Evolutionary conservation across 768 basidiomycete genomes (phyloP), one percentile per base, ranked within the genome.

Genomic region (Lepiota brunneoincarnata): DNA sequence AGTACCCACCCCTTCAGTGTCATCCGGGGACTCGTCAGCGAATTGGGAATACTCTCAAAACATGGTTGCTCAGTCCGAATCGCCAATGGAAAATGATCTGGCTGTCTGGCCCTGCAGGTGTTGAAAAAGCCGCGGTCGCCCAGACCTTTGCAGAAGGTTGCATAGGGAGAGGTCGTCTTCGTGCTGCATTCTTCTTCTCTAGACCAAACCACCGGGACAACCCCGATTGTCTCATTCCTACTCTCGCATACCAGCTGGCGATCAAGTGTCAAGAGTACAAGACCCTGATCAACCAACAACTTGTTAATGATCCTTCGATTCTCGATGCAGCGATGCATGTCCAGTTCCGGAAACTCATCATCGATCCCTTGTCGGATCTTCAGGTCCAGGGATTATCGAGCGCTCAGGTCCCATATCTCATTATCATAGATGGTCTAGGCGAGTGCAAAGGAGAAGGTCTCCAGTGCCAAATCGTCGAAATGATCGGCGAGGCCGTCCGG

Each of bases 371-470:
- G n/a, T 3, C 18, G 4, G 34, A 51, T 11, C 38, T 47, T 7
- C 21, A 18, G 15, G 15, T 4, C 15, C 6, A 20, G 9, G 14
- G 18, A 3, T 5, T 21, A 15, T 20, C 2, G 17, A 24, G 14
- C 11, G 20, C 28, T 38, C 10, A 37, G 11, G 14, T 44, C 10
- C 39, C 39, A 14, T 35, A 20, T 6, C 6, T 51, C 10, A 42
- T 58, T 12, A 37, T 58, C 14, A 37, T 58, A 20, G 56, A 58
- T 36, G 56, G 56, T 23, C 39, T 57, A 3, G 56, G 53, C 35
- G 51, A 57, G 24, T 57, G 56, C 28, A 31, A 34, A 1, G 45
- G 34, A 4, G 14, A 17, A n/a, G 15, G 26, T 10, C 39, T 14
- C 11, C 47, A 41, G 18, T 14, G 10, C 9, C 20, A 43, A 0